Base-by-base conservation (phyloP, 164 flowering plant genomes). In the Vitis rotundifolia region DNA sequence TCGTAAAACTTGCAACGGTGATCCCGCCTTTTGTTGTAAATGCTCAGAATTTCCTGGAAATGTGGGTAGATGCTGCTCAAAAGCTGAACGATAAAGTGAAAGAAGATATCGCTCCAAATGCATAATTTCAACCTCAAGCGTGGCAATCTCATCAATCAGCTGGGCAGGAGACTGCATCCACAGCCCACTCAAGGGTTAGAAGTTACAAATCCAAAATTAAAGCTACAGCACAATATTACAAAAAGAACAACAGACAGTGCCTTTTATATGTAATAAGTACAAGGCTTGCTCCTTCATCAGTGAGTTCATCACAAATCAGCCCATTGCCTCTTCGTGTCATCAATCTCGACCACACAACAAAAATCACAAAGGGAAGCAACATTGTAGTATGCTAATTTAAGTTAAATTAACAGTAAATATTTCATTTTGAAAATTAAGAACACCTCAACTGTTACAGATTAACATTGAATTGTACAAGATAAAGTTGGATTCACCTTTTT, bases 101-200 rank as follows among this genome's bases (percentile, higher is more conserved):
- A 87, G 87, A 65, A 87, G 84, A 73, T 80, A 70, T 14, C 72
- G 82, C 53, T 87, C 90, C 81, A 87, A 74, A 69, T 71, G 75
- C 66, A 82, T 31, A 54, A 87, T 78, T 73, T 87, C 83, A 50
- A 61, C 49, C 77, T 87, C 91, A 67, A 87, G 82, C 2, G 61
- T 48, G 5, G 80, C 79, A 67, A 87, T 85, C 74, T 85, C 87
- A 68, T 77, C 61, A 63, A 69, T 70, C 65, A 87, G 74, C 52
- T 85, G 81, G 26, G 61, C 76, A 69, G 75, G 56, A 28, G 86
- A 73, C 85, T 86, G 81, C 76, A 81, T 67, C 52, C 63, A 26
- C 63, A 14, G 61, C 44, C 44, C 44, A 12, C 49, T 18, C 13
- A 51, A 37, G 22, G 19, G 9, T 37, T 53, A 73, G 52, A n/a